Evolutionary conservation across 768 basidiomycete species (phyloP).

Genomic region (Boletus vinaceobasis): DNA sequence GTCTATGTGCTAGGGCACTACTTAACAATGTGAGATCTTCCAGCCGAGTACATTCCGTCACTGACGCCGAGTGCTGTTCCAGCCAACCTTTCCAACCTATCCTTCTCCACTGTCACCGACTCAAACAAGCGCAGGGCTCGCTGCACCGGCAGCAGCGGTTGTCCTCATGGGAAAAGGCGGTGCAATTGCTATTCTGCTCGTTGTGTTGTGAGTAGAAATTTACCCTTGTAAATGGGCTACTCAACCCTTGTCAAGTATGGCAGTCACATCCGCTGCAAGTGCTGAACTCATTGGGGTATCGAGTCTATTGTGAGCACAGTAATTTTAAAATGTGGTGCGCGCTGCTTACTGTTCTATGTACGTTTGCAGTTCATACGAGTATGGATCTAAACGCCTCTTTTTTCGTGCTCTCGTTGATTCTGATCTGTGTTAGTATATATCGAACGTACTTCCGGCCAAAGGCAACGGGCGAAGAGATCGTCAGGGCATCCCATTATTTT

Average conservation of each 20-base stretch:
- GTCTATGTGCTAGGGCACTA: constrained; percentile 39
- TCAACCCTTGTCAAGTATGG: constrained; percentile 33
- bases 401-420: not conserved
- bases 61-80: not conserved
- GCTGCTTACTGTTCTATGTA: not conserved
- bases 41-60: no score
- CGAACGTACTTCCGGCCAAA: constrained; percentile 38
- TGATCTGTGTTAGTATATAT: constrained; percentile 27
- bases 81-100: constrained; percentile 55
- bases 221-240: not conserved
- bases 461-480: constrained; percentile 38
- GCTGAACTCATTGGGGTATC: constrained; percentile 46
- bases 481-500: constrained; percentile 38
- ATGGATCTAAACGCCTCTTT: not conserved
- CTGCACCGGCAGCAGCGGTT: constrained; percentile 44
- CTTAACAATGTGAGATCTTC: constrained; percentile 26
- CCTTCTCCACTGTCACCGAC: constrained; percentile 39
- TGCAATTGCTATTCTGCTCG: constrained; percentile 42
- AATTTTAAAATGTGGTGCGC: not conserved
- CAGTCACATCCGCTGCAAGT: constrained; percentile 45
- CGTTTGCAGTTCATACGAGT: constrained; percentile 44
- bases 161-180: constrained; percentile 46
- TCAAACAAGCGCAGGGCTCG: constrained; percentile 42
- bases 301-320: constrained; percentile 38
- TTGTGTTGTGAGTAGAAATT: constrained; percentile 34